phyloP scores from a whole-genome alignment of 768 basidiomycete genomes.

The Auriculariales sp. region DNA sequence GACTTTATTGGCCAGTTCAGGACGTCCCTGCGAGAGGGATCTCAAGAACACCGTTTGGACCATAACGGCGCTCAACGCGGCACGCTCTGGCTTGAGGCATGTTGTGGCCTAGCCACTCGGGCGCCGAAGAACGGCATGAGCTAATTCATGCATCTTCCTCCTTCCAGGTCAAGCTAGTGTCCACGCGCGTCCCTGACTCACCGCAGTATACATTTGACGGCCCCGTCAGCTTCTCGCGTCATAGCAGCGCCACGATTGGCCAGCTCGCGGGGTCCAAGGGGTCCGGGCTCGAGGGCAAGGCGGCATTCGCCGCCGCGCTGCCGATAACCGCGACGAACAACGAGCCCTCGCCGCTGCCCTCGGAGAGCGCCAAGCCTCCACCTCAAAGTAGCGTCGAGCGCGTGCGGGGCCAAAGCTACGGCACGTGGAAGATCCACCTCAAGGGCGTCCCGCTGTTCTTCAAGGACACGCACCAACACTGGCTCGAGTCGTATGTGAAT shows the following conservation, averaged over 20 bases:
- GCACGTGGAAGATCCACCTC: conserved; percentile 66
- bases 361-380: background rate
- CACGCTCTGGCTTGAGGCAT: conserved; percentile 55
- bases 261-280: conserved; percentile 45
- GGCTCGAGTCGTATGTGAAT: conserved; percentile 54
- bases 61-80: conserved; percentile 41
- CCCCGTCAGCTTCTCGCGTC: conserved; percentile 54
- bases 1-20: conserved; percentile 52
- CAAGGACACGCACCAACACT: conserved; percentile 41
- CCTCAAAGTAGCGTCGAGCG: background rate
- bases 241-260: conserved; percentile 59
- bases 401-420: conserved; percentile 24
- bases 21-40: conserved; percentile 35
- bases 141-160: background rate
- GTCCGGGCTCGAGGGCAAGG: conserved; percentile 24
- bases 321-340: no score
- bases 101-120: conserved; percentile 6
- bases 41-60: conserved; percentile 54
- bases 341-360: no score
- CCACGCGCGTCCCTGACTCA: conserved; percentile 7
- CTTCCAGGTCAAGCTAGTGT: conserved; percentile 31
- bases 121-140: background rate
- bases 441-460: conserved; percentile 46
- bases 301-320: conserved; percentile 1
- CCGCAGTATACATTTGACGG: conserved; percentile 58